phyloP scores from a whole-genome alignment of 192 early-diverging fungal species.

The Backusella sp. region DNA sequence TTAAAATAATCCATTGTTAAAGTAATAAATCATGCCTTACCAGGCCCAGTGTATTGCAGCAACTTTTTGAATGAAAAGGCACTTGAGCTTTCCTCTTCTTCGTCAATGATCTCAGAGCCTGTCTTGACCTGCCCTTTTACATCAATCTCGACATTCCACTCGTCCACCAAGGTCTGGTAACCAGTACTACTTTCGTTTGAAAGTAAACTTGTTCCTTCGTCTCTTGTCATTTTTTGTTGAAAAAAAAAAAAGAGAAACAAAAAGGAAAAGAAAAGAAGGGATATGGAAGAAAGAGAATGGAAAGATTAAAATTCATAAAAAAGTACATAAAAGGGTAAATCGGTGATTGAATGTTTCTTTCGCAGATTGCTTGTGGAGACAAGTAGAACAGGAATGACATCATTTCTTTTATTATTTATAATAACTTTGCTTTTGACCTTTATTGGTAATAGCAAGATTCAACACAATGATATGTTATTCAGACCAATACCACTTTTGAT shows the following conservation, averaged over 20 bases:
- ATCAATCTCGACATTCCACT: constrained; percentile 32
- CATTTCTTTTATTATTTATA: too few relatives aligned
- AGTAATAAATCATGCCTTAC: constrained; percentile 31
- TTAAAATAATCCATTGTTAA: neutral
- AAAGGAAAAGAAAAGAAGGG: neutral
- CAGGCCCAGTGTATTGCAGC: constrained; percentile 63
- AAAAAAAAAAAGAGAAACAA: neutral
- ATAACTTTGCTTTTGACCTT: too few relatives aligned
- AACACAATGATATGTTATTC: too few relatives aligned
- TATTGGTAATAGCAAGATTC: too few relatives aligned
- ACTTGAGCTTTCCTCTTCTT: neutral
- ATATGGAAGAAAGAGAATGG: neutral
- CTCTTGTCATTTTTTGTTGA: neutral
- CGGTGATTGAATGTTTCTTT: too few relatives aligned
- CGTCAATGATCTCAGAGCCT: neutral
- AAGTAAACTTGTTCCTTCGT: neutral
- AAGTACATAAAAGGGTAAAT: neutral
- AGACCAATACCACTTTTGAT: too few relatives aligned
- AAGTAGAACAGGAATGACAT: too few relatives aligned
- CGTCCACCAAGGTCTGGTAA: neutral
- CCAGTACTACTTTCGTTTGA: neutral
- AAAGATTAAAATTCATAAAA: neutral
- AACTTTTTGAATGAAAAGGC: constrained; percentile 63
- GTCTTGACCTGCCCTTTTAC: constrained; percentile 29
- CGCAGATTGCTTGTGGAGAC: too few relatives aligned